Evolutionary conservation across 2,329 filamentous ascomycete genomes (phyloP), one percentile per base, ranked within the genome.

Genomic region (Colletotrichum sp.): DNA sequence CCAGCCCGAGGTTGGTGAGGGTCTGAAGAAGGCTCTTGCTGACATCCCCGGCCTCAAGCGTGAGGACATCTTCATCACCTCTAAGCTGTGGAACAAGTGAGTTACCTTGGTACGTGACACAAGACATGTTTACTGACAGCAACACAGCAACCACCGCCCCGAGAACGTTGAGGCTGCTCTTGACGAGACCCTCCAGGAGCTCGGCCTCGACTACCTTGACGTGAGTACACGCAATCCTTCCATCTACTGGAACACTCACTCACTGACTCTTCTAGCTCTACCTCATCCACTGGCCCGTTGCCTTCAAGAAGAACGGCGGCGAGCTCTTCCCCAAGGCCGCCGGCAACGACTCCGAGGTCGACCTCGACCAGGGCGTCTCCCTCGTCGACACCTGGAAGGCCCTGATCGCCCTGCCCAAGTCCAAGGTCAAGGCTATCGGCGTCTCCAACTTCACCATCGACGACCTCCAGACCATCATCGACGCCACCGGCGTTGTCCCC

Each of bases 401-500:
- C 69, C 81, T 92, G 81, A 90, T 90, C 76, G 86, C 91, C 84
- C 89, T 93, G 18, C 89, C 90, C 76, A 90, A 88, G 79, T 87
- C 86, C 79, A 93, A 93, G 83, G 91, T 90, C 78, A 89, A 89
- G 83, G 91, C 93, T 85, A 91, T 95, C 79, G 93, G 93, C 82
- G 92, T 95, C 78, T 94, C 93, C 84, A 95, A 95, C 89, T 95
- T 94, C 81, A 90, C 88, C 81, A 90, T 94, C 82, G 89, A 90
- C 83, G 84, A 86, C 78, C 26, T 60, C 32, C 44, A 93, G 80
- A 86, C 87, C 66, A 81, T 93, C 80, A 88, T 91, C 83, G 87
- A 89, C 52, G 91, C 87, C 72, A 90, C 89, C 79, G 90, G 91
- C 80, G 90, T 90, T 84, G 82, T 86, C 81, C 87, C 87, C 72